Base-by-base conservation (phyloP, 345 rosid genomes). In the Citrus mangshanensis region DNA sequence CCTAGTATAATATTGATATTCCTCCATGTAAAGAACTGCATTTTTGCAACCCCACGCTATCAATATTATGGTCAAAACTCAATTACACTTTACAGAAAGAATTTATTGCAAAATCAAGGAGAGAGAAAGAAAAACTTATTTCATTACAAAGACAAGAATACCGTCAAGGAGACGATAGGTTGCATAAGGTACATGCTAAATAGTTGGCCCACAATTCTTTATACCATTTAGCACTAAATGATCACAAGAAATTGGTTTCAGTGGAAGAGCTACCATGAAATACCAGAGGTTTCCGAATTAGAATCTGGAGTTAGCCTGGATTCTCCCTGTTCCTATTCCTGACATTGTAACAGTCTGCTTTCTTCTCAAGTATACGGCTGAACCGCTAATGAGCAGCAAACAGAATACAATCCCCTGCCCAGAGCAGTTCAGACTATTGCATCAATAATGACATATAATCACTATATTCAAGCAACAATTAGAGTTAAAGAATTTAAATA, bases 291-390 rank as follows among this genome's bases (percentile, higher is more conserved):
- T 68, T 67, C 60, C 0, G 22, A 68, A 73, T 83, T 61, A 92
- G 84, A 92, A 93, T 82, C 98, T 87, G 14, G 93, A 77, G 73
- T 85, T 92, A 74, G 86, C 82, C 54, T 89, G 91, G 54, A 86
- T 80, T 87, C 98, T 90, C 63, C 87, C 91, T 12, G 72, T 70
- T 65, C 87, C 91, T 59, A 83, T 92, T 59, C 93, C 97, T 12
- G 90, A 70, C 91, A 84, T 86, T 7, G 88, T 71, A 69, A 79
- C 75, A 4, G 82, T 72, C 64, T 77, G 90, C 85, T 83, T 94
- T 88, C 84, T 91, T 75, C 93, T 83, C 22, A 81, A 77, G 87
- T 92, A 95, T 67, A 95, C 85, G 10, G 77, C 81, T 1, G 97
- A 79, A 37, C 95, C 91, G n/a, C 96, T 95, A 7, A 88, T 51